Evolutionary conservation across 768 basidiomycete species (phyloP), one percentile per base, ranked within the genome.

Genomic region (Tephrocybe sp.): DNA sequence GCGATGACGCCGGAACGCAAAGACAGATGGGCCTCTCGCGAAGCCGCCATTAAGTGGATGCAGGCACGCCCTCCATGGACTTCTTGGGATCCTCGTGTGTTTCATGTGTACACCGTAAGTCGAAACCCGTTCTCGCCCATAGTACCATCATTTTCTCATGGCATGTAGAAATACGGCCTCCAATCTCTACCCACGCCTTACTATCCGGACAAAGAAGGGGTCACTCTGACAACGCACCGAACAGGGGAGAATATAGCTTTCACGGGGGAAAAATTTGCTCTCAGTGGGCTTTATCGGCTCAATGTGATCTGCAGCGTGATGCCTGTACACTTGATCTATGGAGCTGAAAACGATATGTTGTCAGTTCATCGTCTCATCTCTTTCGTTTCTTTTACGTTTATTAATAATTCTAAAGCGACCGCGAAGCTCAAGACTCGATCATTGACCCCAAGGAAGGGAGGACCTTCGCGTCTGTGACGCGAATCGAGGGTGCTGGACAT

Each of bases 311-410:
- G 63, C 38, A 53, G 53, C 17, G 48, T 55, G 17, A 28, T 65
- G 1, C 66, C 67, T 2, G 62, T 67, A 4, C 67, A 68, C 56
- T 45, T 68, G 32, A 64, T 68, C 5, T 68, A 58, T 47, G 67
- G 67, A 3, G 63, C 37, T 2, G 58, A 58, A n/a, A 63, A 65
- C 25, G 66, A 68, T 51, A 61, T 68, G 60, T 68, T 66, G 67
- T 67, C 11, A 52, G 67, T 60, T 4, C 24, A 21, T 24, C 12
- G 4, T 24, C 7, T 4, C 20, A 9, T 39, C 20, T n/a, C 20
- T 34, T 48, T n/a, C 40, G n/a, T 9, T 15, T n/a, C 23, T 34
- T 45, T 32, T 5, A 30, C 30, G 20, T 34, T 8, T 39, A 20
- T 30, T 53, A 2, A 43, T n/a, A 5, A 34, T 12, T 20, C 4